Percentiles rank a stretch among this genome's conserved stretches.
These are phyloP conservation scores for Yarrowia galli DNA, from an alignment of 1,139 yeast genomes.

Conservation along the genomic window DNA sequence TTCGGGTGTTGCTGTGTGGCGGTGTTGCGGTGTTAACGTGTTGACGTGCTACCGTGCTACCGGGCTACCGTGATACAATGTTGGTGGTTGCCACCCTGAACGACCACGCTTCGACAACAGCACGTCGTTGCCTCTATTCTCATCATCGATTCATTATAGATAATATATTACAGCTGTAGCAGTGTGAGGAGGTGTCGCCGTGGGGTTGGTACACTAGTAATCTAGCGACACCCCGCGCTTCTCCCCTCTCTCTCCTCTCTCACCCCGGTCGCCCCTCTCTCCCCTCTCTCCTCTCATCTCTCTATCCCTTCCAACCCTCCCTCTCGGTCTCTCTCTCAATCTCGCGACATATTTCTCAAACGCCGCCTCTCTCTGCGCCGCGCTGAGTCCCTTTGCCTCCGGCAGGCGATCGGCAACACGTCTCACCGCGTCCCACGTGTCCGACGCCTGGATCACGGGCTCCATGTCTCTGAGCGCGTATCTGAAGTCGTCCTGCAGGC, in stretches of 20 bases:
- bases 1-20: no score
- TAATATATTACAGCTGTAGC: no score
- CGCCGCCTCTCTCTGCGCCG: slow-evolving; percentile 50
- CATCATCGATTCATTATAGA: no score
- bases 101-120: no score
- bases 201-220: slow-evolving; percentile 42
- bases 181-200: no score
- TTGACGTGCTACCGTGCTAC: no score
- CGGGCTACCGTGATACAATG: no score
- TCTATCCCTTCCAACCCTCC: slow-evolving; percentile 42
- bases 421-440: slow-evolving; percentile 53
- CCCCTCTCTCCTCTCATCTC: slow-evolving; percentile 33
- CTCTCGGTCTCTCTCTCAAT: slow-evolving; percentile 46
- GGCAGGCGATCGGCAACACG: slow-evolving; percentile 48
- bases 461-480: slow-evolving; percentile 51
- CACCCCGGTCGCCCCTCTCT: no score
- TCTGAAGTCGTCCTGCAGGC: slow-evolving; percentile 53
- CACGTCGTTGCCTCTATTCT: no score
- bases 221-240: slow-evolving; percentile 44
- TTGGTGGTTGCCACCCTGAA: no score
- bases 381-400: slow-evolving; percentile 52
- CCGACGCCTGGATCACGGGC: slow-evolving; percentile 46
- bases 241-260: slow-evolving; percentile 39
- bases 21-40: no score
- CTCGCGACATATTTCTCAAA: slow-evolving; percentile 51